Percentiles rank a stretch among this genome's conserved stretches.
phyloP scores from a whole-genome alignment of 345 rosid species.

The Excoecaria cochinchinensis region DNA sequence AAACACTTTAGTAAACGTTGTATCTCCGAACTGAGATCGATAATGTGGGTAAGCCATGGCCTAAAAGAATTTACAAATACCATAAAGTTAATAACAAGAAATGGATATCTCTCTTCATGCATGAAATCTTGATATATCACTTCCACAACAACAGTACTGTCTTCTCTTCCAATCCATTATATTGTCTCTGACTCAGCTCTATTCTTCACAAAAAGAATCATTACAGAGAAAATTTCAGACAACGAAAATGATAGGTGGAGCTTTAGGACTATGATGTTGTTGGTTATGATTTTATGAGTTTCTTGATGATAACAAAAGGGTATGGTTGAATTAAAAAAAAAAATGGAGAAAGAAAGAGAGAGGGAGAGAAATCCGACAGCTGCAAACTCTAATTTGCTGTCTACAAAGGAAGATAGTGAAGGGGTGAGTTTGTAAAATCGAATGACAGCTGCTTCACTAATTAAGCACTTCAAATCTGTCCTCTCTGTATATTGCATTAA shows the following conservation, averaged over 20 bases:
- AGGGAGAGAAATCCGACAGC: conserved; percentile 40
- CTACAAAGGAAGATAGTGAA: conserved; percentile 23
- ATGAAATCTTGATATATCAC: conserved; percentile 13
- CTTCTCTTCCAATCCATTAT: conserved; percentile 14
- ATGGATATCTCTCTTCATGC: conserved; percentile 25
- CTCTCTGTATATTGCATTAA: conserved; percentile 55
- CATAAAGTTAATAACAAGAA: conserved; percentile 5
- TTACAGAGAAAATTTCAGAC: conserved; percentile 17
- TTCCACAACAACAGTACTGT: neutral
- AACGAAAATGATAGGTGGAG: conserved; percentile 19
- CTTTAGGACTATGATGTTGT: neutral
- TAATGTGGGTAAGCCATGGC: conserved; percentile 55
- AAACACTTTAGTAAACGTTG: conserved; percentile 81
- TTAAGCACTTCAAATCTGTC: conserved; percentile 54
- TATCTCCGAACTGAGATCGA: conserved; percentile 94
- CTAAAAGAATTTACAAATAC: conserved; percentile 1
- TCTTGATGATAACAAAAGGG: conserved; percentile 1
- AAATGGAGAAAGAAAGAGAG: conserved; percentile 8
- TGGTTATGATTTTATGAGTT: neutral
- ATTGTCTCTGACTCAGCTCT: conserved; percentile 12
- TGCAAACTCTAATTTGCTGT: conserved; percentile 61
- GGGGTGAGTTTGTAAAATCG: conserved; percentile 37
- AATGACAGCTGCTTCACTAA: conserved; percentile 53
- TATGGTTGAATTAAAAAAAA: conserved; percentile 32
- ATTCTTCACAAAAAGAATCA: conserved; percentile 20